Base-by-base conservation (phyloP, 768 basidiomycete species). In the Lactarius vividus region DNA sequence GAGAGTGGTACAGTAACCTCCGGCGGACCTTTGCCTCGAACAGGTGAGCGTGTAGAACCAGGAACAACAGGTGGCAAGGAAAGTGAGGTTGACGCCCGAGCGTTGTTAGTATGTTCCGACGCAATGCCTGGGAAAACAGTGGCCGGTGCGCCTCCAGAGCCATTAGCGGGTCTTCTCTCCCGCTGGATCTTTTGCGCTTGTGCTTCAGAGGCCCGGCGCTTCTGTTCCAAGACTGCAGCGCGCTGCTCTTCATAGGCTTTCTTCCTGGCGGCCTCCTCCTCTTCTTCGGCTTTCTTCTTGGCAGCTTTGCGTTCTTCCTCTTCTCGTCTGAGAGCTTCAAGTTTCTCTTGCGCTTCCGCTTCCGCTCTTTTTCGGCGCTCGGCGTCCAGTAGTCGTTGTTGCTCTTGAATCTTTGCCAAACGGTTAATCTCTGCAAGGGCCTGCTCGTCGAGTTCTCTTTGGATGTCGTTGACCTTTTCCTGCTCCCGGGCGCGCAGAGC, bases 101-200 rank as follows among this genome's bases (percentile, higher is more conserved):
- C 16, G 10, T 23, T 40, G 29, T 57, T 39, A 18, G 39, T 7
- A 11, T 18, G 37, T 28, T 57, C 56, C 9, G 55, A 18, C 23
- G 44, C 8, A n/a, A 26, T 23, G 4, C 4, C 33, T 1, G 61
- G 57, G 26, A 57, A 35, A 29, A 26, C 29, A 35, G 31, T 15
- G n/a, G 8, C 40, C 0, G 39, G 20, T 26, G 40, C 40, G 33
- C 40, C n/a, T 23, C 33, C 52, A 35, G 61, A 20, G 4, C 23
- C 2, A 6, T 62, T 46, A 10, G n/a, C 9, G 16, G 46, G 9
- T 54, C 28, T 63, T 55, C 33, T 63, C 49, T 63, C 65, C 8
- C 65, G 61, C 31, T 66, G 65, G 2, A 66, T 59, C 13, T 52
- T 55, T 33, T 63, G 65, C 4, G 52, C 57, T 2, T 55, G 57